These are phyloP conservation scores for Yamadazyma trypodendri DNA, from an alignment of 1,139 yeast species.

Conservation along the genomic window DNA sequence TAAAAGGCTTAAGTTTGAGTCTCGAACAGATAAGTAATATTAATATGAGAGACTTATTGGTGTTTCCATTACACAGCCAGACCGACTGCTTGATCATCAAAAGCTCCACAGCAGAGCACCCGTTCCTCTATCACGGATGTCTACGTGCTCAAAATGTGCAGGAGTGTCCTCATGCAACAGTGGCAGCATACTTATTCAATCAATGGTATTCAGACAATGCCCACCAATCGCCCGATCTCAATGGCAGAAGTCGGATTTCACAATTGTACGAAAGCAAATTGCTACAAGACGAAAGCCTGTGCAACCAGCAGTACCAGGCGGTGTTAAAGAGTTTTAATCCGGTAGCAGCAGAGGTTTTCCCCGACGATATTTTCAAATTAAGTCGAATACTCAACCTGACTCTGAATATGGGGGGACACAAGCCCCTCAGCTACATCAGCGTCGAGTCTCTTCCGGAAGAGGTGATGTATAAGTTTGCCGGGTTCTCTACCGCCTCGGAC, in stretches of 20 bases:
- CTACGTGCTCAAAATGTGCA: conserved; percentile 28
- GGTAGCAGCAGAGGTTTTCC: background rate
- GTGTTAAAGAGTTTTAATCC: background rate
- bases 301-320: no score
- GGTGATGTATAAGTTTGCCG: conserved; percentile 23
- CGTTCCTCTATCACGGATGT: conserved; percentile 22
- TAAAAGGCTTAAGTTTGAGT: no score
- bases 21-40: no score
- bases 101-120: conserved; percentile 7
- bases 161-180: conserved; percentile 30
- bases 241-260: background rate
- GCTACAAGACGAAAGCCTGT: no score
- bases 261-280: background rate
- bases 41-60: conserved; percentile 3
- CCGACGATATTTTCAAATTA: background rate
- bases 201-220: conserved; percentile 22
- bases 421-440: background rate
- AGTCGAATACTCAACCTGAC: background rate
- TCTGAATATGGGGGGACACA: background rate
- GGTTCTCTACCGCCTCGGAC: conserved; percentile 21
- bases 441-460: conserved; percentile 14
- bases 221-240: conserved; percentile 22
- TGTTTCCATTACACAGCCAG: conserved; percentile 13
- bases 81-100: conserved; percentile 12
- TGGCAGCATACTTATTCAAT: conserved; percentile 30